phyloP scores from a whole-genome alignment of 148 eudicot species.

The Heliosperma pusillum region DNA sequence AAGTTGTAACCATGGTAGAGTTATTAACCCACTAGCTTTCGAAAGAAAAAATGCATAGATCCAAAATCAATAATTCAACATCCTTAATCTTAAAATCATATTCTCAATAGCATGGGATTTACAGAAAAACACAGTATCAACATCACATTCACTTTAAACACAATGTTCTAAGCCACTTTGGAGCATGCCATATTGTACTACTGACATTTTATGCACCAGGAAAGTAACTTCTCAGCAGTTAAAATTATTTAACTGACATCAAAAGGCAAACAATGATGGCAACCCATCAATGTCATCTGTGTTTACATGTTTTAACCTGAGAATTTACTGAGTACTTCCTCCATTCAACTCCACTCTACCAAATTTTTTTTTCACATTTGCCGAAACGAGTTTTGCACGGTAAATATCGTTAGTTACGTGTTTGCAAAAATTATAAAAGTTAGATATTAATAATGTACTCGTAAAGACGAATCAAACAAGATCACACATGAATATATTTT shows the following conservation, averaged over 20 bases:
- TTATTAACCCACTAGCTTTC: too few relatives aligned
- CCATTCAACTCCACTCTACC: too few relatives aligned
- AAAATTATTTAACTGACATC: not conserved
- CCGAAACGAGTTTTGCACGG: too few relatives aligned
- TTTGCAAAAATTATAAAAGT: too few relatives aligned
- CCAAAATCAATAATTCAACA: not conserved
- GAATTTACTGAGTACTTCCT: not conserved
- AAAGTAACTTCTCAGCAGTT: slow-evolving; percentile 21
- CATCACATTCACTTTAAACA: slow-evolving; percentile 22
- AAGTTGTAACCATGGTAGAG: too few relatives aligned
- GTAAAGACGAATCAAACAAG: too few relatives aligned
- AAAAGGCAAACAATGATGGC: slow-evolving; percentile 19
- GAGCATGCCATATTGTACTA: slow-evolving; percentile 22
- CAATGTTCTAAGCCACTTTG: slow-evolving; percentile 20
- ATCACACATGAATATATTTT: too few relatives aligned
- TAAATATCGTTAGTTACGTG: too few relatives aligned
- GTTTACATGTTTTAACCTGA: slow-evolving; percentile 6
- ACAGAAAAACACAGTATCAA: not conserved
- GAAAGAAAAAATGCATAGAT: too few relatives aligned
- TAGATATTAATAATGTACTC: too few relatives aligned
- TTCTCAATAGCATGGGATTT: not conserved
- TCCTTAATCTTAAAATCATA: not conserved
- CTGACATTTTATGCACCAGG: slow-evolving; percentile 8
- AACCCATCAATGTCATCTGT: slow-evolving; percentile 20
- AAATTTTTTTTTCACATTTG: too few relatives aligned